Base-by-base conservation (phyloP, 208 protist genomes). In the Leishmania major region DNA sequence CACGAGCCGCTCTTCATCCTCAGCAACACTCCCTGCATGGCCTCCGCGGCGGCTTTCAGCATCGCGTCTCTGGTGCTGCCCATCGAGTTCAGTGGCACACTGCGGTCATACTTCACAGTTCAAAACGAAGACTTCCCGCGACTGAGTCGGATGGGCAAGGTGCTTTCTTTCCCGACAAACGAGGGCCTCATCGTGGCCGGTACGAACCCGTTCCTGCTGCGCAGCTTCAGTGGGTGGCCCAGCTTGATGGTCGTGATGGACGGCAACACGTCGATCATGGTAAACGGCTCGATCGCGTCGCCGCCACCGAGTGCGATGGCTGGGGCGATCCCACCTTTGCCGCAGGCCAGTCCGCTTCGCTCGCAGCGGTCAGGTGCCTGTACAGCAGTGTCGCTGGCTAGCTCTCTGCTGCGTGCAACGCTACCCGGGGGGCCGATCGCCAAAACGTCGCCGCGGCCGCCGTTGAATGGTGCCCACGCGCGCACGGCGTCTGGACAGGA, bases 121-220 rank as follows among this genome's bases (percentile, higher is more conserved):
- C 92, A 97, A 82, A 90, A 96, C 81, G 89, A 92, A 35, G 84
- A 92, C 51, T 95, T 95, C 75, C 62, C 78, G 17, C 89, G 87
- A 17, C 87, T 94, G 40, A 89, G 85, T 19, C 90, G 91, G 28
- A 87, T 96, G 82, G 94, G 94, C 57, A 92, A 92, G 80, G 89
- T 84, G 40, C 78, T 96, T 35, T 87, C 93, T 19, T 96, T 97
- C 62, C 82, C 88, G 10, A 57, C 37, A 25, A 66, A 78, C 59
- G 81, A 92, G 70, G 85, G 85, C 60, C 72, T 94, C 62, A 86
- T 97, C 70, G 90, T 96, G 31, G 93, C 91, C 2, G 85, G 84
- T 69, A 97, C 94, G 1, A 97, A 97, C 75, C 92, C 92, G 6
- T 95, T 96, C 83, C 87, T 97, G 19, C 82, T 96, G 59, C 91